Base-by-base conservation (phyloP, 2,329 filamentous ascomycete genomes). In the Elsinoe necatrix region DNA sequence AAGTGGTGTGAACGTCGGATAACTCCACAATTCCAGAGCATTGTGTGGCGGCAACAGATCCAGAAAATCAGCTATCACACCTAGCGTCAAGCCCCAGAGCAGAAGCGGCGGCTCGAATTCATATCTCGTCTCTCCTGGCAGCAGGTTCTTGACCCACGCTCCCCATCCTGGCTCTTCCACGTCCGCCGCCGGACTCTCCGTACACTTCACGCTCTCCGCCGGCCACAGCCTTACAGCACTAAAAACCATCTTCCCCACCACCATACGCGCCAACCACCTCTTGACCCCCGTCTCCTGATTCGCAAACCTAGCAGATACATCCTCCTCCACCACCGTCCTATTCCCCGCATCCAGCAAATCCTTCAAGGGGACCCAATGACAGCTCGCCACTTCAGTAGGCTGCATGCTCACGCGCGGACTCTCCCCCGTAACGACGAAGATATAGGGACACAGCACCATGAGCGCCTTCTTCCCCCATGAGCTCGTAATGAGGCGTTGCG, bases 391-490 rank as follows among this genome's bases (percentile, higher is more conserved):
- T 70, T 87, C 84, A 29, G 80, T 79, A 3, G 83, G 83, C 63
- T 87, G 83, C n/a, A 87, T 73, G 45, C 75, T 75, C 37, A 87
- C 73, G 5, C 54, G 29, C 4, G 80, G 72, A 21, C 76, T 72
- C 25, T 78, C 77, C 16, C 74, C 75, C 2, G 80, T 85, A 56
- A 82, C 70, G 21, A 87, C 71, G 67, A 84, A 87, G 42, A 87
- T 75, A 66, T 83, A 86, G 0, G 84, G 84, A 63, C 83, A 87
- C 6, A 87, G 73, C 3, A 87, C 82, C 81, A 87, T 85, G 21
- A 86, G 69, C 7, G 81, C 82, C 61, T 57, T 62, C 63, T 81
- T 83, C 4, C 83, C 83, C 81, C 82, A 86, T 56, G 79, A 80
- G 0, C 83, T 83, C 5, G 81, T 84, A 16, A 87, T 81, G 2